Conservation (phyloP, 177 flowering plant species). For the Vitis hybrid region DNA sequence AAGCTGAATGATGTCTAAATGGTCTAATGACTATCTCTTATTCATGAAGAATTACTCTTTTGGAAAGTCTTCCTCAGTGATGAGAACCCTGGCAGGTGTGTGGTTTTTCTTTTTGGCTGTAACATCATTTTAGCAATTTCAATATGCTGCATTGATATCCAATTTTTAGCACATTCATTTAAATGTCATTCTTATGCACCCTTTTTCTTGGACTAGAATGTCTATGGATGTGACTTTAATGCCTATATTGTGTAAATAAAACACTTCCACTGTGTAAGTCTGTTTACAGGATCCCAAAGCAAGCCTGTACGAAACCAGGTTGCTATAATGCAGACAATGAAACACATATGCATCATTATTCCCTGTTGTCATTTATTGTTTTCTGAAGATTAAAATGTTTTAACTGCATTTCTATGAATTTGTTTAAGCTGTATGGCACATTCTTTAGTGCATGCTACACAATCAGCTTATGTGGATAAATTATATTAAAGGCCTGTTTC, state of each 20-base stretch:
- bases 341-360: not conserved
- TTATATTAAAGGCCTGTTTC: not conserved
- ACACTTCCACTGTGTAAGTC: not conserved
- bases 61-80: conserved; percentile 94
- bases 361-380: not conserved
- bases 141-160: not conserved
- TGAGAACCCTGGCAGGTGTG: conserved; percentile 93
- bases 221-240: too few species aligned
- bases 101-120: conserved; percentile 15
- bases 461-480: not conserved
- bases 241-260: not conserved
- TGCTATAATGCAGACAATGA: not conserved
- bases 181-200: not conserved
- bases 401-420: too few species aligned
- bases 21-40: conserved; percentile 13
- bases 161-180: not conserved
- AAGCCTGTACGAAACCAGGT: not conserved
- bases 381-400: not conserved
- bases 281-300: not conserved
- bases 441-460: not conserved
- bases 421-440: not conserved
- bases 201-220: not conserved
- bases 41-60: conserved; percentile 83
- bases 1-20: not conserved
- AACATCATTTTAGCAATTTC: conserved; percentile 3